phyloP scores from a whole-genome alignment of 805 yeast genomes.

The Vanderwaltozyma tropicalis region DNA sequence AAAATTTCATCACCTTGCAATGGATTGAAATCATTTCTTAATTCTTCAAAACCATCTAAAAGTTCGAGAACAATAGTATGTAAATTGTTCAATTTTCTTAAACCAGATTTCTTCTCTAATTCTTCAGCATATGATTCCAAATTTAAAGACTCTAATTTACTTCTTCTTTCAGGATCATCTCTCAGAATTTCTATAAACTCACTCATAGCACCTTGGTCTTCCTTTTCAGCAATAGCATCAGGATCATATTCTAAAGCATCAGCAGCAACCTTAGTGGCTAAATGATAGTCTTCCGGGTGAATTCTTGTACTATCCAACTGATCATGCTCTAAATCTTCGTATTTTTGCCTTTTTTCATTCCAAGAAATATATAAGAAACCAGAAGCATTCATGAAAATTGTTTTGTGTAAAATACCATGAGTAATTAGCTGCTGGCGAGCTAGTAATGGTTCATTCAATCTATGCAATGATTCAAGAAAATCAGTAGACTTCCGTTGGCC shows the following conservation, averaged over 20 bases:
- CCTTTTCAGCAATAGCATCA: slow-evolving; percentile 67
- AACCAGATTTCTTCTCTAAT: slow-evolving; percentile 44
- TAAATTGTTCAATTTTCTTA: slow-evolving; percentile 26
- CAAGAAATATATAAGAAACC: slow-evolving; percentile 75
- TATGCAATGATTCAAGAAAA: slow-evolving; percentile 66
- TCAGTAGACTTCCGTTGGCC: slow-evolving; percentile 95
- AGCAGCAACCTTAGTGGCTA: slow-evolving; percentile 95
- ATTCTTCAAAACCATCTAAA: slow-evolving; percentile 78
- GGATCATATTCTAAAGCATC: slow-evolving; percentile 95
- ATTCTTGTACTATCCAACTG: slow-evolving; percentile 88
- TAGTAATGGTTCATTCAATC: slow-evolving; percentile 38
- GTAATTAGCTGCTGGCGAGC: slow-evolving; percentile 84
- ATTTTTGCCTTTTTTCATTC: slow-evolving; percentile 35
- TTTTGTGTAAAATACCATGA: slow-evolving; percentile 65
- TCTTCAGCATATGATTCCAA: slow-evolving; percentile 89
- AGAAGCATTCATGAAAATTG: slow-evolving; percentile 83
- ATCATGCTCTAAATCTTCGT: slow-evolving; percentile 55
- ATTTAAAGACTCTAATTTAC: slow-evolving; percentile 77
- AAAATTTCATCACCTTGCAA: slow-evolving; percentile 66
- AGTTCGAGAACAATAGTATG: slow-evolving; percentile 47
- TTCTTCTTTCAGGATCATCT: slow-evolving; percentile 61
- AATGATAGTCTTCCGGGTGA: slow-evolving; percentile 94
- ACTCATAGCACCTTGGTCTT: slow-evolving; percentile 31
- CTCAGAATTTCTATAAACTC: slow-evolving; percentile 38
- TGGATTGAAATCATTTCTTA: slow-evolving; percentile 59